Percentiles rank a stretch among this genome's conserved stretches.
phyloP scores from a whole-genome alignment of 768 basidiomycete genomes.

The Fomitopsis serialis region DNA sequence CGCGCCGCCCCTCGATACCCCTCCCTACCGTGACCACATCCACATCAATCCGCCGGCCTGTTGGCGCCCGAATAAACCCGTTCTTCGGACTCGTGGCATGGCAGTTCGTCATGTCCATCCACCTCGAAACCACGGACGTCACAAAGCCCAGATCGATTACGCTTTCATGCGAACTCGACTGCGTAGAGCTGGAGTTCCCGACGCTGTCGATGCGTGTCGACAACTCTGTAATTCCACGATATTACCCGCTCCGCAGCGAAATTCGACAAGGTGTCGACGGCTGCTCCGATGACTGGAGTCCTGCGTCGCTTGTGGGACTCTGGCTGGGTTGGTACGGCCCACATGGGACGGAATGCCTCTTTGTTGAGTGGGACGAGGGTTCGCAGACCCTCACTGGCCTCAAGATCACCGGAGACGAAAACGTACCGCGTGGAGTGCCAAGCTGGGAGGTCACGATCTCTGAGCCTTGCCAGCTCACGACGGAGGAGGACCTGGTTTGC shows the following conservation, averaged over 20 bases:
- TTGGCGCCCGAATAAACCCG: not conserved
- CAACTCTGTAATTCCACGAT: slow-evolving; percentile 6
- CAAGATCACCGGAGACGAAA: slow-evolving; percentile 17
- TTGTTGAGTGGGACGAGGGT: slow-evolving; percentile 4
- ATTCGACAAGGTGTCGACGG: not conserved
- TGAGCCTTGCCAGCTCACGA: not conserved
- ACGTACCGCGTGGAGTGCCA: slow-evolving; percentile 14
- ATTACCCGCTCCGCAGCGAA: slow-evolving; percentile 10
- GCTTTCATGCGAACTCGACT: slow-evolving; percentile 4
- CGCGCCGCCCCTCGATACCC: not conserved
- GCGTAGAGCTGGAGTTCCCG: slow-evolving; percentile 1
- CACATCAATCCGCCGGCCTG: slow-evolving; percentile 1
- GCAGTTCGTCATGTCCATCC: slow-evolving; percentile 6
- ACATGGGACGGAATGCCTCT: slow-evolving; percentile 14
- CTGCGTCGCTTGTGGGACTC: slow-evolving; percentile 5
- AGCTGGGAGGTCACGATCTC: slow-evolving; percentile 6
- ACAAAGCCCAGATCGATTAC: not conserved
- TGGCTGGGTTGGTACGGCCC: slow-evolving; percentile 15
- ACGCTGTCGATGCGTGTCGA: slow-evolving; percentile 9
- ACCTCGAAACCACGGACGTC: not conserved
- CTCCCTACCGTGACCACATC: slow-evolving; percentile 2
- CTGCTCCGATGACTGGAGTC: not conserved
- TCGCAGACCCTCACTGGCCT: slow-evolving; percentile 3
- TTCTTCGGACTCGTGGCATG: not conserved
- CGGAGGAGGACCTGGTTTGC: not conserved